These are phyloP conservation scores for Funneliformis mosseae DNA, from an alignment of 192 early-diverging fungal genomes.

Conservation along the genomic window DNA sequence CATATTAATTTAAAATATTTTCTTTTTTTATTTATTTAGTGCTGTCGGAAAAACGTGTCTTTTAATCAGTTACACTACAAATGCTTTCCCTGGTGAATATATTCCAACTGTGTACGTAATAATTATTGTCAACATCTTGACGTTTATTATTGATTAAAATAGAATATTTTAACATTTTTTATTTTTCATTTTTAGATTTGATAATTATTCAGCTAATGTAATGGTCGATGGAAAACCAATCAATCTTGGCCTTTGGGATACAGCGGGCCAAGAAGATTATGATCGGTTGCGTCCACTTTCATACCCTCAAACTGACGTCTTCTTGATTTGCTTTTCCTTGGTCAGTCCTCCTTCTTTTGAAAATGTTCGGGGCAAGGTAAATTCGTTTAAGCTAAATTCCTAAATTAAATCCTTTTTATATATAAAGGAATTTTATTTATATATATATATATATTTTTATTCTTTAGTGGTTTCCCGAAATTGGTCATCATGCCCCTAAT, in stretches of 20 bases:
- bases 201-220: constrained; percentile 98
- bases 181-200: constrained; percentile 66
- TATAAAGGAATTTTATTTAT: not conserved
- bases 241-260: constrained; percentile 98
- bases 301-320: constrained; percentile 98
- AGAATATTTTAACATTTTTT: not conserved
- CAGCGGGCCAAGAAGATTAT: constrained; percentile 98
- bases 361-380: constrained; percentile 94
- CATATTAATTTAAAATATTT: not conserved
- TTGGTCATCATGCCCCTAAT: constrained; percentile 92
- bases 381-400: not conserved
- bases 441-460: not conserved
- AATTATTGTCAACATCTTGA: not conserved
- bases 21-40: constrained; percentile 46
- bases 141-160: not conserved
- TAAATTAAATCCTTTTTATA: not conserved
- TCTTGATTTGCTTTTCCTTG: constrained; percentile 97
- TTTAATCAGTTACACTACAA: constrained; percentile 97
- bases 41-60: constrained; percentile 96
- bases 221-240: constrained; percentile 99
- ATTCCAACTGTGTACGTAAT: constrained; percentile 95
- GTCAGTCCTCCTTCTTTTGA: constrained; percentile 96
- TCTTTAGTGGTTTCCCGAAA: constrained; percentile 90
- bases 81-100: constrained; percentile 99
- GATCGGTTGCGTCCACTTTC: constrained; percentile 96